These are phyloP conservation scores for Thielaviopsis punctulata DNA, from an alignment of 2,329 filamentous ascomycete species.

Conservation along the genomic window DNA sequence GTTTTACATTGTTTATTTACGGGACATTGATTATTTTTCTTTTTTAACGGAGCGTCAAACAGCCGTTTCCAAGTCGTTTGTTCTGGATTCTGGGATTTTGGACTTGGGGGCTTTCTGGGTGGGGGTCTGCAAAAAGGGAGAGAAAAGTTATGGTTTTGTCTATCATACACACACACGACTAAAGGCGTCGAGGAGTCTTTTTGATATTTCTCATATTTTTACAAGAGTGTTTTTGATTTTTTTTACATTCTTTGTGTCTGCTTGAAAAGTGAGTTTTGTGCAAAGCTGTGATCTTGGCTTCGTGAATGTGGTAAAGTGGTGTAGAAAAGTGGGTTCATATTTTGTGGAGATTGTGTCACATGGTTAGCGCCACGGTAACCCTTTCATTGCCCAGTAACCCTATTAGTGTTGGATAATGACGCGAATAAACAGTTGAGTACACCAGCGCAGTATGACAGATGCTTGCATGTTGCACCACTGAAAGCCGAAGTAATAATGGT, in stretches of 20 bases:
- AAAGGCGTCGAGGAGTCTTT: conserved; percentile 12
- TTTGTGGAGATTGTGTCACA: not conserved
- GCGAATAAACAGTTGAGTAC: not conserved
- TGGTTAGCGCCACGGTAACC: not conserved
- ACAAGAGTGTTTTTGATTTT: conserved; percentile 6
- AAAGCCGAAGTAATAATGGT: not conserved
- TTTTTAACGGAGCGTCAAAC: not conserved
- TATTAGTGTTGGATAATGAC: not conserved
- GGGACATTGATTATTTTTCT: not conserved
- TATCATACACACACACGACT: conserved; percentile 9
- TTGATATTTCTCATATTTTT: conserved; percentile 8
- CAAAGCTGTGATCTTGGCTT: not conserved
- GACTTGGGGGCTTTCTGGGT: not conserved
- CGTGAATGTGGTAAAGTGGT: not conserved
- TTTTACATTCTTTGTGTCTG: not conserved
- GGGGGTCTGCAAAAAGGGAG: not conserved
- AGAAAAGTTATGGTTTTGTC: conserved; percentile 11
- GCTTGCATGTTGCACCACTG: not conserved
- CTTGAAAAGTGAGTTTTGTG: not conserved
- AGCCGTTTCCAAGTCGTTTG: not conserved
- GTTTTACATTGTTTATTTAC: not conserved
- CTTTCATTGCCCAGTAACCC: not conserved
- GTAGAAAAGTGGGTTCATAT: not conserved
- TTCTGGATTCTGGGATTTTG: not conserved
- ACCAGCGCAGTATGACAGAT: not conserved